These are phyloP conservation scores for Kodamaea sp. DNA, from an alignment of 1,139 yeast species.

Conservation along the genomic window DNA sequence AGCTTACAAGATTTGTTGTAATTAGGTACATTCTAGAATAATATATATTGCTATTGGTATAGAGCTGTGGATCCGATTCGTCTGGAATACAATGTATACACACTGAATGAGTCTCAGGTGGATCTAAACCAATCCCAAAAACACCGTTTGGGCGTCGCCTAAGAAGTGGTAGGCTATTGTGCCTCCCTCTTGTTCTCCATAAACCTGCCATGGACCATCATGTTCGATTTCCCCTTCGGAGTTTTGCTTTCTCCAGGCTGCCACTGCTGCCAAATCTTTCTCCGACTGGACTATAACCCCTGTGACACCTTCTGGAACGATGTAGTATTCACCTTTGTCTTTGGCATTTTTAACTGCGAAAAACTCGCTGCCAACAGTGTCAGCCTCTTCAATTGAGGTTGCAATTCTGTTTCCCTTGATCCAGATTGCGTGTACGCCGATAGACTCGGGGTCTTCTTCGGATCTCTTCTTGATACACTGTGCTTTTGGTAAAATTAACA, in stretches of 20 bases:
- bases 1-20: too few relatives aligned
- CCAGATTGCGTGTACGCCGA: conserved; percentile 1
- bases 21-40: too few relatives aligned
- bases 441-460: background rate
- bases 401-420: conserved; percentile 1
- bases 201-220: conserved; percentile 18
- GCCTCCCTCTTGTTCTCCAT: conserved; percentile 17
- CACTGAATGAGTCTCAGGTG: too few relatives aligned
- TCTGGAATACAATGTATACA: too few relatives aligned
- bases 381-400: background rate
- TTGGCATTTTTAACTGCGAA: conserved; percentile 13
- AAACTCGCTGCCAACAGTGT: background rate
- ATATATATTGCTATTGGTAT: too few relatives aligned
- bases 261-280: conserved; percentile 22
- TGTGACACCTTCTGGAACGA: conserved; percentile 13
- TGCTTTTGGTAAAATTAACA: too few relatives aligned
- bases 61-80: too few relatives aligned
- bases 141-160: conserved; percentile 16
- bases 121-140: conserved; percentile 11
- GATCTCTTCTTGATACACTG: too few relatives aligned
- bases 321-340: conserved; percentile 18
- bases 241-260: conserved; percentile 20
- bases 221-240: conserved; percentile 12
- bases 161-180: conserved; percentile 14
- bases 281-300: conserved; percentile 17